Conservation (phyloP, 2,329 filamentous ascomycete species). For the Pochonia chlamydosporia region DNA sequence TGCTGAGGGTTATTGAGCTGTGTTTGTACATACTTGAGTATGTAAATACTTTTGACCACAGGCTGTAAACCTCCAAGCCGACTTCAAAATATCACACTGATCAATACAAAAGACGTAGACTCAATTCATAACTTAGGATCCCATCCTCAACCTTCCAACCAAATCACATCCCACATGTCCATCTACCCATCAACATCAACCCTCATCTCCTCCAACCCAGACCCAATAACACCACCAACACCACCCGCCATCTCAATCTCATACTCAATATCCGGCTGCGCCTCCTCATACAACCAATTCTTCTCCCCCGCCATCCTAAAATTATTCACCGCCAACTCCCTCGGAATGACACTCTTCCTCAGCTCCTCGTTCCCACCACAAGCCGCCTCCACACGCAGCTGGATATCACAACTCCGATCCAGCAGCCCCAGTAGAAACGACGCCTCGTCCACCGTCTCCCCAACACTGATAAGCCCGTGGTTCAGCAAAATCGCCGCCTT, state of each 20-base stretch:
- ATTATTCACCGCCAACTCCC: slow-evolving; percentile 33
- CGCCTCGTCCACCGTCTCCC: slow-evolving; percentile 67
- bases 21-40: too few species aligned
- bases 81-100: too few species aligned
- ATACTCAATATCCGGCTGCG: slow-evolving; percentile 39
- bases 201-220: slow-evolving; percentile 18
- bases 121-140: too few species aligned
- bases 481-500: slow-evolving; percentile 63
- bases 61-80: too few species aligned
- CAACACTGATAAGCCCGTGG: slow-evolving; percentile 67
- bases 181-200: too few species aligned
- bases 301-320: slow-evolving; percentile 40
- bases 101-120: too few species aligned
- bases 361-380: slow-evolving; percentile 34
- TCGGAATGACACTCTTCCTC: slow-evolving; percentile 33
- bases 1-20: too few species aligned
- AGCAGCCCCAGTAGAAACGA: slow-evolving; percentile 64
- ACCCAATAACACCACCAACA: slow-evolving; percentile 20
- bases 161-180: neutral
- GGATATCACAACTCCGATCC: slow-evolving; percentile 63
- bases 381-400: slow-evolving; percentile 64
- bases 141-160: too few species aligned
- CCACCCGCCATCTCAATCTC: slow-evolving; percentile 37
- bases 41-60: too few species aligned
- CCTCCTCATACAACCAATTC: slow-evolving; percentile 38